phyloP scores from a whole-genome alignment of 2,329 filamentous ascomycete species.

The Sporothrix humicola region DNA sequence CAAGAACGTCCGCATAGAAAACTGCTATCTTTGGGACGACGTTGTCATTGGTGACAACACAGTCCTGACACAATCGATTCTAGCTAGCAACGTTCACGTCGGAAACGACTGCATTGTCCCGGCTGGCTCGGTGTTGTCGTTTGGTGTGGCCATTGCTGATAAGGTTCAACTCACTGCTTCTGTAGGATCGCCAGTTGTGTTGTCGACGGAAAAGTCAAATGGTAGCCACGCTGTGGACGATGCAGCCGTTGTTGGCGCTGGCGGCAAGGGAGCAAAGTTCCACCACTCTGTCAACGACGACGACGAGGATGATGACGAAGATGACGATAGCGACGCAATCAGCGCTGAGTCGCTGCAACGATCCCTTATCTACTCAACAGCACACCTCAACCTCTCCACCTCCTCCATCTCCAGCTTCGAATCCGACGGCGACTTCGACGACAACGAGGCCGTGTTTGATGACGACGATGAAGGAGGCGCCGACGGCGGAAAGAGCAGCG shows the following conservation, averaged over 20 bases:
- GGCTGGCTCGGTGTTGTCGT: conserved; percentile 78
- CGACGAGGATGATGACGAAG: conserved; percentile 55
- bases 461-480: conserved; percentile 43
- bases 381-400: conserved; percentile 58
- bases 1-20: conserved; percentile 76
- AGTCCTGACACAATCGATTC: conserved; percentile 71
- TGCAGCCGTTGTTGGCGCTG: conserved; percentile 53
- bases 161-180: conserved; percentile 46
- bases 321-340: conserved; percentile 37
- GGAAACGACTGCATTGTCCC: conserved; percentile 73
- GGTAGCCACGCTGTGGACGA: conserved; percentile 51
- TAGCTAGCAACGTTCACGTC: conserved; percentile 74
- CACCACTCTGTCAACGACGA: conserved; percentile 42
- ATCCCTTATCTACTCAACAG: conserved; percentile 61
- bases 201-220: conserved; percentile 49
- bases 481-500: conserved; percentile 39
- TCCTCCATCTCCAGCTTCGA: conserved; percentile 65
- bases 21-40: conserved; percentile 89
- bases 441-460: conserved; percentile 60
- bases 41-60: conserved; percentile 76
- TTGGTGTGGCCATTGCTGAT: conserved; percentile 73
- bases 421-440: conserved; percentile 63
- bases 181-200: conserved; percentile 45
- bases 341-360: conserved; percentile 60
- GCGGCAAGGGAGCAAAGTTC: conserved; percentile 59